A percentile compares a stretch with the other conserved stretches of the same genome.
These are phyloP conservation scores for Schizophyllum amplum DNA, from an alignment of 1,284 basidiomycete species.

Conservation along the genomic window DNA sequence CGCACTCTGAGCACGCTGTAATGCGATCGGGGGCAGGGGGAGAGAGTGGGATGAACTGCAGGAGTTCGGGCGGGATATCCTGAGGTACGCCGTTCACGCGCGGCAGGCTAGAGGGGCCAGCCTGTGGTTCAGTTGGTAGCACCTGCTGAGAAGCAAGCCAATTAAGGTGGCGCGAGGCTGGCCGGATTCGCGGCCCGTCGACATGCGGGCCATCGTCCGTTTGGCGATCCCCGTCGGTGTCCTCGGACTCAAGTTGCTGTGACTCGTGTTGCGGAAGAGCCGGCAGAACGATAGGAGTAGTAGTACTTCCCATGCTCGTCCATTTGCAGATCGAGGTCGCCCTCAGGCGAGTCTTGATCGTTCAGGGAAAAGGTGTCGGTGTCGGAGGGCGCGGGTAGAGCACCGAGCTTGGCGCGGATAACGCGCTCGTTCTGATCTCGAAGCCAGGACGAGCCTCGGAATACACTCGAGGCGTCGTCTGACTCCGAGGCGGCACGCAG, in stretches of 20 bases:
- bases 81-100: slow-evolving; percentile 21
- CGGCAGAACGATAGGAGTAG: slow-evolving; percentile 47
- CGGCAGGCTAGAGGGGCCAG: slow-evolving; percentile 20
- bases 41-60: slow-evolving; percentile 39
- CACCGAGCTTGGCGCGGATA: slow-evolving; percentile 53
- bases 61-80: slow-evolving; percentile 35
- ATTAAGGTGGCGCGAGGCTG: slow-evolving; percentile 53
- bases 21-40: slow-evolving; percentile 57
- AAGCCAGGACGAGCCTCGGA: slow-evolving; percentile 74
- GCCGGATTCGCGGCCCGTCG: slow-evolving; percentile 34
- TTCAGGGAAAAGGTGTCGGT: slow-evolving; percentile 39
- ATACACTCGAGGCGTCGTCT: slow-evolving; percentile 34
- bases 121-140: slow-evolving; percentile 15
- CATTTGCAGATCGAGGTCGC: slow-evolving; percentile 57
- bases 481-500: slow-evolving; percentile 39
- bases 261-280: slow-evolving; percentile 40
- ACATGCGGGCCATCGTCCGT: slow-evolving; percentile 10
- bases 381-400: slow-evolving; percentile 49
- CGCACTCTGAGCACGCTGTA: slow-evolving; percentile 78
- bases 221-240: slow-evolving; percentile 34
- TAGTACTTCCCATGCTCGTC: slow-evolving; percentile 66
- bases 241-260: slow-evolving; percentile 42
- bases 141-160: slow-evolving; percentile 49
- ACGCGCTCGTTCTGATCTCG: slow-evolving; percentile 69
- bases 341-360: slow-evolving; percentile 25